Conservation (phyloP, 768 basidiomycete genomes). For the Neoboletus subvelutipes region DNA sequence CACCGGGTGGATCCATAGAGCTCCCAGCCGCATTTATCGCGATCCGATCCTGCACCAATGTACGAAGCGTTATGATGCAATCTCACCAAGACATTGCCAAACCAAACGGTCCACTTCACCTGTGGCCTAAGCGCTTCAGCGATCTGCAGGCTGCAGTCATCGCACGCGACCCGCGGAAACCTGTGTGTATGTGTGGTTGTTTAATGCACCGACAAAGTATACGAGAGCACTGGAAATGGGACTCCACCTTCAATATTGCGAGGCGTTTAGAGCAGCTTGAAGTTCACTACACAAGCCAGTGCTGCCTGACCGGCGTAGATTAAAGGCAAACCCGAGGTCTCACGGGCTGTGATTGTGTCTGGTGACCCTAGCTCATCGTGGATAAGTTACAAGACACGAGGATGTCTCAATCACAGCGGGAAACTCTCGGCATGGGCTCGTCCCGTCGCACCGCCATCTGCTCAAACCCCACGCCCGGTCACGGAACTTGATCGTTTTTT, state of each 20-base stretch:
- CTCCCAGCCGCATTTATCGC: conserved; percentile 4
- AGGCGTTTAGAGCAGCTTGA: background rate
- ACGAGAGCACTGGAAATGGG: background rate
- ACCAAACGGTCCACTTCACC: background rate
- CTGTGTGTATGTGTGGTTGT: background rate
- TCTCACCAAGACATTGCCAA: background rate
- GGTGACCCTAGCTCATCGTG: background rate
- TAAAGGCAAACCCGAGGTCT: background rate
- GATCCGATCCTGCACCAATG: background rate
- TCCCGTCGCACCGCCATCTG: too few relatives aligned
- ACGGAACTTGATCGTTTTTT: background rate
- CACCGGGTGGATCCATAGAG: background rate
- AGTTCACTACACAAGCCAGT: background rate
- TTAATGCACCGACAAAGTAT: background rate
- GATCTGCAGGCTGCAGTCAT: too few relatives aligned
- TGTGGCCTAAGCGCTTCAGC: background rate
- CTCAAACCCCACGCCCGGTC: too few relatives aligned
- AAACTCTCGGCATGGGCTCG: background rate
- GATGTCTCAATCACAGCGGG: background rate
- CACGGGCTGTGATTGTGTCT: background rate
- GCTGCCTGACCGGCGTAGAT: background rate
- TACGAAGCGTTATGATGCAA: background rate
- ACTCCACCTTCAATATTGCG: background rate
- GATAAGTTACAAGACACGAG: background rate
- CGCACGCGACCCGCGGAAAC: background rate